Evolutionary conservation across 371 early-diverging fungal genomes (phyloP).

Genomic region (Entomophthora muscae): DNA sequence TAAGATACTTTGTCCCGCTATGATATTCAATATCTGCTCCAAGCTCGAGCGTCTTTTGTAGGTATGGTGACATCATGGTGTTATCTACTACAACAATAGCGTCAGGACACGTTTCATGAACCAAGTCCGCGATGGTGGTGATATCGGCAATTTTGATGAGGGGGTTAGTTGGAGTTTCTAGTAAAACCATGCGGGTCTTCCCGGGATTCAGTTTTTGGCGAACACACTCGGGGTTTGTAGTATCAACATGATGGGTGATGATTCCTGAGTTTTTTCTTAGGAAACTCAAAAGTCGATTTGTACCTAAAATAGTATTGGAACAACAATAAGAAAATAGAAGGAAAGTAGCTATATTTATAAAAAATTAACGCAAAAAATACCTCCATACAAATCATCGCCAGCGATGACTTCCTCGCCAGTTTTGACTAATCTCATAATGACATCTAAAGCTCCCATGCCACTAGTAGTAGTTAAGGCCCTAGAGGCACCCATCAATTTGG

Average conservation of each 20-base stretch:
- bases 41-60: conserved; percentile 66
- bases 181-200: conserved; percentile 57
- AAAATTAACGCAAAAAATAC: conserved; percentile 16
- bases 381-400: conserved; percentile 80
- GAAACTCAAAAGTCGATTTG: conserved; percentile 64
- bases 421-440: conserved; percentile 57
- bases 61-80: conserved; percentile 84
- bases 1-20: conserved; percentile 75
- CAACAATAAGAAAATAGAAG: too few species aligned
- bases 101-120: conserved; percentile 42
- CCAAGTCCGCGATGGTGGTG: conserved; percentile 42
- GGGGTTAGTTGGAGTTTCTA: conserved; percentile 87
- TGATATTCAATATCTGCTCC: conserved; percentile 82
- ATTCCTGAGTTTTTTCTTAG: conserved; percentile 43
- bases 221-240: conserved; percentile 42
- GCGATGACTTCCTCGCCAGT: conserved; percentile 71
- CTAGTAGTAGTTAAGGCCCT: conserved; percentile 57
- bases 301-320: conserved; percentile 34
- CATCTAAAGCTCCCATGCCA: conserved; percentile 80
- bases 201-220: conserved; percentile 35
- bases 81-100: conserved; percentile 82
- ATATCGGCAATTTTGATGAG: conserved; percentile 71
- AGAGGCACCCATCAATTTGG: conserved; percentile 66
- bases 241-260: conserved; percentile 68
- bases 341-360: too few species aligned